Evolutionary conservation across 2,329 filamentous ascomycete species (phyloP).

Genomic region (Curvularia sp.): DNA sequence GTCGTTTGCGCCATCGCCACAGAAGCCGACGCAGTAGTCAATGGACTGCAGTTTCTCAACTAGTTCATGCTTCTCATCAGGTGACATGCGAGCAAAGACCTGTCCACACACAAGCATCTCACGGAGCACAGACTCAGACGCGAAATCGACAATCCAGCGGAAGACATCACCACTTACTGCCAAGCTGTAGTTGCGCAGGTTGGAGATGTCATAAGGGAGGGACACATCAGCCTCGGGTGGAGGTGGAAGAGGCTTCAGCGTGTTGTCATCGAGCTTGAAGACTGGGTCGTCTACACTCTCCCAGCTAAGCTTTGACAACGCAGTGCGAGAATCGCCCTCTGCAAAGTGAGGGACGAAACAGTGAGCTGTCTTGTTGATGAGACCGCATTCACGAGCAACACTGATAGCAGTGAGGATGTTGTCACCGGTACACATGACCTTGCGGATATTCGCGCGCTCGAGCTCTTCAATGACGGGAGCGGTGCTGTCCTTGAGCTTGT

Average conservation of each 20-base stretch:
- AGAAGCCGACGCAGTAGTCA: conserved; percentile 94
- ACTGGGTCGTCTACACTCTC: conserved; percentile 90
- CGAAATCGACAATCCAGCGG: conserved; percentile 94
- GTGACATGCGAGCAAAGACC: conserved; percentile 98
- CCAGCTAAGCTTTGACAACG: conserved; percentile 79
- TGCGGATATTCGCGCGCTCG: conserved; percentile 80
- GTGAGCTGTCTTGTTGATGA: conserved; percentile 81
- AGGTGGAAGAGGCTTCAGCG: conserved; percentile 77
- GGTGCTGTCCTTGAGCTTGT: conserved; percentile 92
- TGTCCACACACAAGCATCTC: conserved; percentile 90
- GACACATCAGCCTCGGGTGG: conserved; percentile 79
- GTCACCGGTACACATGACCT: conserved; percentile 97
- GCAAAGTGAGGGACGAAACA: conserved; percentile 93
- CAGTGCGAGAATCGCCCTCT: conserved; percentile 77
- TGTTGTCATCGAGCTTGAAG: conserved; percentile 79
- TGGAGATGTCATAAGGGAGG: conserved; percentile 82
- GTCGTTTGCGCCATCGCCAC: conserved; percentile 96
- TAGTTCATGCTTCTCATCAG: conserved; percentile 96
- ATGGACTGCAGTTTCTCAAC: conserved; percentile 97
- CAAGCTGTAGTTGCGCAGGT: conserved; percentile 83
- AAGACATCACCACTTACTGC: conserved; percentile 94
- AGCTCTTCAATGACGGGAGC: conserved; percentile 83
- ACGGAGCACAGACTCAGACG: conserved; percentile 77
- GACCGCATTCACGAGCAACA: conserved; percentile 85
- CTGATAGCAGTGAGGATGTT: conserved; percentile 97